phyloP scores from a whole-genome alignment of 768 basidiomycete genomes.

The Rhodocollybia butyracea region DNA sequence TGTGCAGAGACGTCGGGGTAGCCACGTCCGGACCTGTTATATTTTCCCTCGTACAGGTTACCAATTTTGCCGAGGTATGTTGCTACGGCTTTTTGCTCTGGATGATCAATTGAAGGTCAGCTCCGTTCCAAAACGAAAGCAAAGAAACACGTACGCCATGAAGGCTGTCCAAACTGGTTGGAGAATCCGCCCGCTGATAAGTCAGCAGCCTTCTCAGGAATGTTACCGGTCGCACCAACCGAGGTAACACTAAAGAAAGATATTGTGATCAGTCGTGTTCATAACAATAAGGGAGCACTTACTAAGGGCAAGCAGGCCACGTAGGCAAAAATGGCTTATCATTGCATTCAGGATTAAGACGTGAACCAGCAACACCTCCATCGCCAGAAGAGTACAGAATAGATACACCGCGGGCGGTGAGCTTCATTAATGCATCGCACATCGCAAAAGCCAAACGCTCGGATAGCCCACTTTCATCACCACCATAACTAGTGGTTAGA shows the following conservation, averaged over 20 bases:
- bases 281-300: slow-evolving; percentile 6
- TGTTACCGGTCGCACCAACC: slow-evolving; percentile 33
- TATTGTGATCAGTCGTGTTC: slow-evolving; percentile 13
- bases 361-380: slow-evolving; percentile 23
- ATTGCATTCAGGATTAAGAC: slow-evolving; percentile 47
- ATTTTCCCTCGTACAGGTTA: slow-evolving; percentile 33
- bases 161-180: slow-evolving; percentile 26
- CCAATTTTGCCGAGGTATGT: slow-evolving; percentile 27
- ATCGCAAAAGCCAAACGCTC: neutral
- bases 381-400: slow-evolving; percentile 36
- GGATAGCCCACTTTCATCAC: neutral
- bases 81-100: slow-evolving; percentile 29
- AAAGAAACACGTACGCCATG: slow-evolving; percentile 24
- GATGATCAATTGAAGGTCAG: slow-evolving; percentile 2
- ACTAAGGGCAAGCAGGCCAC: slow-evolving; percentile 46
- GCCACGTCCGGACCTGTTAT: slow-evolving; percentile 30
- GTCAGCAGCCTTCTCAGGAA: slow-evolving; percentile 19
- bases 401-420: slow-evolving; percentile 44
- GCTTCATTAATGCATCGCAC: slow-evolving; percentile 21
- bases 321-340: slow-evolving; percentile 26
- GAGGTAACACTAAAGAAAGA: slow-evolving; percentile 21
- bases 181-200: slow-evolving; percentile 14
- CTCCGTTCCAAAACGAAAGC: neutral
- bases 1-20: slow-evolving; percentile 13
- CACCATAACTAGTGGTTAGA: slow-evolving; percentile 6